Evolutionary conservation across 371 early-diverging fungal species (phyloP).

Genomic region (Lichtheimia ornata): DNA sequence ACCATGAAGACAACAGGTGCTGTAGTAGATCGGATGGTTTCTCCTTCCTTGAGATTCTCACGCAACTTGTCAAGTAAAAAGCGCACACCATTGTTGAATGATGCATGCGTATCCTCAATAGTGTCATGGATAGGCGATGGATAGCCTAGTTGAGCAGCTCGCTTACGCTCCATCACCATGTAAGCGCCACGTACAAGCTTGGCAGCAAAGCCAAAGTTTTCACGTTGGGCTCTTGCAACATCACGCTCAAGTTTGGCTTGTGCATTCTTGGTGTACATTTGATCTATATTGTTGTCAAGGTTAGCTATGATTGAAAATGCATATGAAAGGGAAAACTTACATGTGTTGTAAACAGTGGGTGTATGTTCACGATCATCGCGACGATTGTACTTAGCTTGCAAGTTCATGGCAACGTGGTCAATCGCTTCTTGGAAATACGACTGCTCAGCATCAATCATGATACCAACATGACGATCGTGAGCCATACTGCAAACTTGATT

Average conservation of each 20-base stretch:
- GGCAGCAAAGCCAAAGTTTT: constrained; percentile 80
- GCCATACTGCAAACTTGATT: constrained; percentile 69
- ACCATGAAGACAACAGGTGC: constrained; percentile 76
- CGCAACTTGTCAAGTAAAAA: constrained; percentile 65
- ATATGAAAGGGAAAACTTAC: constrained; percentile 26
- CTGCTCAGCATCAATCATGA: constrained; percentile 96
- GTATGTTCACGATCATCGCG: constrained; percentile 53
- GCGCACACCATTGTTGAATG: constrained; percentile 80
- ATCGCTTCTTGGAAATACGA: constrained; percentile 93
- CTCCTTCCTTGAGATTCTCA: constrained; percentile 22
- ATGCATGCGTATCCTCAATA: constrained; percentile 79
- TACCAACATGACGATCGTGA: constrained; percentile 59
- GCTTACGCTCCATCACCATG: constrained; percentile 87
- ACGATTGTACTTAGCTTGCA: constrained; percentile 70
- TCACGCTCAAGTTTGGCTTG: constrained; percentile 69
- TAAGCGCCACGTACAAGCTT: constrained; percentile 96
- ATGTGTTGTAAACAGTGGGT: constrained; percentile 88
- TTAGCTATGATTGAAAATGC: no score
- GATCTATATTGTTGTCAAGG: constrained; percentile 49
- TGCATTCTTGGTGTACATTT: constrained; percentile 90
- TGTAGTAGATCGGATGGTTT: constrained; percentile 28
- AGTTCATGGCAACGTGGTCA: constrained; percentile 76
- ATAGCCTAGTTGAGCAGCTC: constrained; percentile 68
- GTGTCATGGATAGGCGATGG: constrained; percentile 82
- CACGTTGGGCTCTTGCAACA: constrained; percentile 65